phyloP scores from a whole-genome alignment of 495 filamentous ascomycete species.

The Penicillium macrosclerotiorum region DNA sequence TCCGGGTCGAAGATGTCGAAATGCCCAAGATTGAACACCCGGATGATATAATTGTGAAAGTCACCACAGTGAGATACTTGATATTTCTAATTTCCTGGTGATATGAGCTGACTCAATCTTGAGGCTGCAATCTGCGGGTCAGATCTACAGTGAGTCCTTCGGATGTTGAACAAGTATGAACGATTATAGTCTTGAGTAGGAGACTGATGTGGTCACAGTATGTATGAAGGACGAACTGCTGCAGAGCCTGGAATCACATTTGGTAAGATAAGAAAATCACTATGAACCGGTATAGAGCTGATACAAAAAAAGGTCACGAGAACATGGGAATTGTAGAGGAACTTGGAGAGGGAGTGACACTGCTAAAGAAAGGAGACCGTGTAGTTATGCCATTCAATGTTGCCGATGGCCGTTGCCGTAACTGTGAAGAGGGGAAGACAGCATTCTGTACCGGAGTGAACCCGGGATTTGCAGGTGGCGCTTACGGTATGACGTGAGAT shows the following conservation, averaged over 20 bases:
- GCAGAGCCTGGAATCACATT: slow-evolving; percentile 53
- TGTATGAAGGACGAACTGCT: slow-evolving; percentile 54
- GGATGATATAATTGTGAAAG: slow-evolving; percentile 54
- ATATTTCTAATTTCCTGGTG: neutral
- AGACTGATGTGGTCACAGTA: slow-evolving; percentile 28
- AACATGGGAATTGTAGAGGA: slow-evolving; percentile 52
- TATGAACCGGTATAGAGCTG: neutral
- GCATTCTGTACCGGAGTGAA: slow-evolving; percentile 59
- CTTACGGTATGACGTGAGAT: slow-evolving; percentile 38
- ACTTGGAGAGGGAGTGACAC: slow-evolving; percentile 45
- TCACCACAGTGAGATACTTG: slow-evolving; percentile 47
- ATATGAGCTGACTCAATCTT: slow-evolving; percentile 1
- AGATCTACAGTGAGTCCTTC: slow-evolving; percentile 32
- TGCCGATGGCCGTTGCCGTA: slow-evolving; percentile 55
- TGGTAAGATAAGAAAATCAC: slow-evolving; percentile 23
- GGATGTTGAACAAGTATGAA: neutral
- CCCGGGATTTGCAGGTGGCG: slow-evolving; percentile 57
- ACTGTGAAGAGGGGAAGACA: slow-evolving; percentile 58
- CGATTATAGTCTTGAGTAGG: neutral
- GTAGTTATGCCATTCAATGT: slow-evolving; percentile 60
- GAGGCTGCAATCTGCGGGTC: slow-evolving; percentile 53
- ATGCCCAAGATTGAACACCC: slow-evolving; percentile 51
- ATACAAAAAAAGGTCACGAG: slow-evolving; percentile 47
- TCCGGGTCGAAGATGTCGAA: slow-evolving; percentile 48
- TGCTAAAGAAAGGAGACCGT: slow-evolving; percentile 51